Percentiles rank a stretch among this genome's conserved stretches.
phyloP scores from a whole-genome alignment of 73 alveolate genomes.

The Uronychia binucleata region DNA sequence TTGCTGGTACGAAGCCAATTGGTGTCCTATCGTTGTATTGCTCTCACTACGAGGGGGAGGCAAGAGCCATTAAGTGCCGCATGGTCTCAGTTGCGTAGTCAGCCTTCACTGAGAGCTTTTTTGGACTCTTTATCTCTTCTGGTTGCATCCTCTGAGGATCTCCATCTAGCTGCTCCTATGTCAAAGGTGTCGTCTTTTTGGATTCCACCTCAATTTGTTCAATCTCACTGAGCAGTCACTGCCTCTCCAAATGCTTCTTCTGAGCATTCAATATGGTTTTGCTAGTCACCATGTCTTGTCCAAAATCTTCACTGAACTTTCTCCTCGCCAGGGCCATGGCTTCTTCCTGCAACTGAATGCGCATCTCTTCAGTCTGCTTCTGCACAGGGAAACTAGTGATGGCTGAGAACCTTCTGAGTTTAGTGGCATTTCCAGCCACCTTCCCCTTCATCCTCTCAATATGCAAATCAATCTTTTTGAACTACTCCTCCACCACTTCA shows the following conservation, averaged over 20 bases:
- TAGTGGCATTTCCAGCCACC: too few species aligned
- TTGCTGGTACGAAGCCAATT: conserved; percentile 7
- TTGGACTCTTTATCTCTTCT: background rate
- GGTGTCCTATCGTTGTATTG: background rate
- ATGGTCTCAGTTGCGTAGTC: background rate
- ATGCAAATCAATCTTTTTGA: too few species aligned
- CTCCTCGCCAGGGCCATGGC: background rate
- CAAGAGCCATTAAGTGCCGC: background rate
- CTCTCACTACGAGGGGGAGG: background rate
- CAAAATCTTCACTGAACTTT: background rate
- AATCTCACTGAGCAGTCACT: background rate
- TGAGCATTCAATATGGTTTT: too few species aligned
- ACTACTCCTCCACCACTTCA: too few species aligned
- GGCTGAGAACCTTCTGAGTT: background rate
- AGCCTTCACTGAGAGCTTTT: background rate
- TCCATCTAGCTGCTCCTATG: background rate
- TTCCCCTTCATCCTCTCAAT: too few species aligned
- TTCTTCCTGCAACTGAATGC: too few species aligned
- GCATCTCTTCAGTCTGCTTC: background rate
- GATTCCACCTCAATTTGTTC: background rate
- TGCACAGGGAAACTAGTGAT: background rate
- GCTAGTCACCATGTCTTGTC: background rate
- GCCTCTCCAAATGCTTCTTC: background rate
- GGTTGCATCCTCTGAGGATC: background rate
- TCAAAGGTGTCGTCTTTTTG: background rate